Evolutionary conservation across 257 asterid genomes (phyloP).

Genomic region (Solanum gandarillasii): DNA sequence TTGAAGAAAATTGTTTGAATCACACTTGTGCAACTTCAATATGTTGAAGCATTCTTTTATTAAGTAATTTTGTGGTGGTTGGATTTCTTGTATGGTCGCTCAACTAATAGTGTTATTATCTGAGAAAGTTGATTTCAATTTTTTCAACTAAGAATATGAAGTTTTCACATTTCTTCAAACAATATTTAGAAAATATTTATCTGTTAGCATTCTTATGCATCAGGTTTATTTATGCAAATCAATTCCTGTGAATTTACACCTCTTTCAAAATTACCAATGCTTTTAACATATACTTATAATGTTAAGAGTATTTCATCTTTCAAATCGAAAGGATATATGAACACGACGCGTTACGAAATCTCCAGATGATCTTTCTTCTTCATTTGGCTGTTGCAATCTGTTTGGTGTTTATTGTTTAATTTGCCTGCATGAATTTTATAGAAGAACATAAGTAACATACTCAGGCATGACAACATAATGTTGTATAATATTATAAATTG

Average conservation of each 20-base stretch:
- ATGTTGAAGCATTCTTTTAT: neutral
- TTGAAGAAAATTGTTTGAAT: neutral
- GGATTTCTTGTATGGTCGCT: neutral
- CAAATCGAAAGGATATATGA: neutral
- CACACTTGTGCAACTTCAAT: neutral
- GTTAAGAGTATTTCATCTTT: neutral
- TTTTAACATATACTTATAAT: neutral
- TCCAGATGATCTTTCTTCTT: neutral
- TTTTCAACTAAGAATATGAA: neutral
- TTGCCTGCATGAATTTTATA: constrained; percentile 43
- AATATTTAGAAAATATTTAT: neutral
- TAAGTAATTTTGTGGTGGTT: neutral
- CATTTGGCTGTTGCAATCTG: constrained; percentile 26
- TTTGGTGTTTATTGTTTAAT: constrained; percentile 27
- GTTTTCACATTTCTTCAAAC: neutral
- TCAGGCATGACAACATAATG: neutral
- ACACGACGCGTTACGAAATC: neutral
- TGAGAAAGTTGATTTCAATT: neutral
- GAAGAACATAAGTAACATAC: neutral
- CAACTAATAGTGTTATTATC: neutral
- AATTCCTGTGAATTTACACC: neutral
- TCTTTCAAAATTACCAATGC: neutral
- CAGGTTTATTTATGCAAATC: neutral
- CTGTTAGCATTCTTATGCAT: neutral
- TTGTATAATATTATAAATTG: neutral